Evolutionary conservation across 2,329 filamentous ascomycete genomes (phyloP).

Genomic region (Biscogniauxia marginata): DNA sequence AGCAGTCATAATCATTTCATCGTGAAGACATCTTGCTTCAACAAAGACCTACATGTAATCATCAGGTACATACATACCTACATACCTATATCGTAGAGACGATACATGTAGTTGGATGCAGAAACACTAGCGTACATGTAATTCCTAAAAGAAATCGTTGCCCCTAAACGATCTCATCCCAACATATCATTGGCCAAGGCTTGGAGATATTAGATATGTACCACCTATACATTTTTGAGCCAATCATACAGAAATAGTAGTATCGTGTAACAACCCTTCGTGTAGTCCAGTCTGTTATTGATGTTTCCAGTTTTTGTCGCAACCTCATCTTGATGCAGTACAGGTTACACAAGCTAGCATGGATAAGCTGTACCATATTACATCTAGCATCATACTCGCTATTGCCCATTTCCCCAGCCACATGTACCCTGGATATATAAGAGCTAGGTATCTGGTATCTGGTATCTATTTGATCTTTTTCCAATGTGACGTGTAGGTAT

Average conservation of each 20-base stretch:
- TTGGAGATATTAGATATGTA: neutral
- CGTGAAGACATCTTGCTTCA: too few species aligned
- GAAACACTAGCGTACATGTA: too few species aligned
- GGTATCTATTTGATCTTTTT: too few species aligned
- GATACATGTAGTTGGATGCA: constrained; percentile 1
- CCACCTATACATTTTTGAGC: neutral
- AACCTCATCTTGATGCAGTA: neutral
- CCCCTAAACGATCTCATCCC: neutral
- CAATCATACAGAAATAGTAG: neutral
- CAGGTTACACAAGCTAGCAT: too few species aligned
- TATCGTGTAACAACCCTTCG: neutral
- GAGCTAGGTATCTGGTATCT: too few species aligned
- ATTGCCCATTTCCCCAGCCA: too few species aligned
- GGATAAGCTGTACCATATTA: too few species aligned
- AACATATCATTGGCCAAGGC: neutral
- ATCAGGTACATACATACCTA: neutral
- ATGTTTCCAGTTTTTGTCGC: neutral
- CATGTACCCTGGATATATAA: too few species aligned
- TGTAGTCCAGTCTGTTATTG: neutral
- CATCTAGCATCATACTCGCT: too few species aligned
- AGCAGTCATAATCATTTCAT: too few species aligned
- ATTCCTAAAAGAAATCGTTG: neutral
- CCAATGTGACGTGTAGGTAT: too few species aligned
- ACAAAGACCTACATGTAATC: too few species aligned
- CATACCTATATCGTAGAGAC: constrained; percentile 10